Conservation (phyloP, 1,284 basidiomycete species). For the Tilletiaria anomala region DNA sequence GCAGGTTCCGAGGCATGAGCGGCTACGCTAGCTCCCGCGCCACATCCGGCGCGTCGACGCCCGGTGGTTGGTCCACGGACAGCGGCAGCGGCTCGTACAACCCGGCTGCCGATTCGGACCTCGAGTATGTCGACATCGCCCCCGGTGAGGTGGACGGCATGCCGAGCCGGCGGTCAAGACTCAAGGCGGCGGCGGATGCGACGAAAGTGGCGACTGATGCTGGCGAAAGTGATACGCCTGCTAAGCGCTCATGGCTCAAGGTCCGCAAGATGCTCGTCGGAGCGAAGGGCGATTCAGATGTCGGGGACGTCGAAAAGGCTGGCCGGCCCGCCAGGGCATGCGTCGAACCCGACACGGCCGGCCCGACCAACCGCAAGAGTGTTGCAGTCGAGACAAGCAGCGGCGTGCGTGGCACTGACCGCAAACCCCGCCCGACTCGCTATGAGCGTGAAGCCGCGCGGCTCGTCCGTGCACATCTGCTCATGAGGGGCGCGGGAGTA, state of each 20-base stretch:
- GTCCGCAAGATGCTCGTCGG: not conserved
- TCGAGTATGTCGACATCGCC: conserved; percentile 34
- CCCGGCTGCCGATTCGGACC: conserved; percentile 26
- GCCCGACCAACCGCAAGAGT: conserved; percentile 35
- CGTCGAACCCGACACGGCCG: conserved; percentile 4
- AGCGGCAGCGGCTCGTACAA: conserved; percentile 20
- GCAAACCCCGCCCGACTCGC: conserved; percentile 19
- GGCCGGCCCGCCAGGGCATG: not conserved
- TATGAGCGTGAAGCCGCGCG: conserved; percentile 30
- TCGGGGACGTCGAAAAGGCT: not conserved
- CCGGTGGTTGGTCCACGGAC: conserved; percentile 3
- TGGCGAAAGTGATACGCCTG: not conserved
- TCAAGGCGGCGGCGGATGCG: not conserved
- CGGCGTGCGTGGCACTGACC: conserved; percentile 17
- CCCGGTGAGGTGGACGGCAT: conserved; percentile 37
- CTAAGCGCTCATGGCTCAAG: not conserved
- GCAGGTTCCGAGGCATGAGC: not conserved
- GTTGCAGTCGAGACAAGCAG: conserved; percentile 35
- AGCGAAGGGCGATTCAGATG: not conserved
- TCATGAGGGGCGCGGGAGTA: conserved; percentile 9
- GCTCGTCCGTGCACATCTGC: conserved; percentile 27
- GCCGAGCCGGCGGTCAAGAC: conserved; percentile 8
- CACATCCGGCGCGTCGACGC: conserved; percentile 19
- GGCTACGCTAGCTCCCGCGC: conserved; percentile 2
- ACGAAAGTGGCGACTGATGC: not conserved